Evolutionary conservation across 1,284 basidiomycete genomes (phyloP).

Genomic region (Lignosus rhinocerotis): DNA sequence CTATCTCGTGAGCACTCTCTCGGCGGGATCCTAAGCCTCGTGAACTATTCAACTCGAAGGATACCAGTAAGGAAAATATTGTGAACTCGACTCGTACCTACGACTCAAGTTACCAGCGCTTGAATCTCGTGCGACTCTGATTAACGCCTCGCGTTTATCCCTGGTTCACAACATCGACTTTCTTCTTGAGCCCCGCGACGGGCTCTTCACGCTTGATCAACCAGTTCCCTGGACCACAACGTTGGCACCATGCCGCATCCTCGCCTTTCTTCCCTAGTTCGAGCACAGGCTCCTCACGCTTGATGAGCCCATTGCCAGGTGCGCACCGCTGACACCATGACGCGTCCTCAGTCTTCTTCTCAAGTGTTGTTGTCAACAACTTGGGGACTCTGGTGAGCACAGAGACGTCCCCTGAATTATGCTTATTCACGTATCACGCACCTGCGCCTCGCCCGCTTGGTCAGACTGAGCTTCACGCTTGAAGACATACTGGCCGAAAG

Average conservation of each 20-base stretch:
- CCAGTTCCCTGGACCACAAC: neutral
- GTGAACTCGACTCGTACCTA: too few relatives aligned
- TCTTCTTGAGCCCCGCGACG: neutral
- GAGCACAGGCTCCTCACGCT: neutral
- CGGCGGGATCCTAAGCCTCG: too few relatives aligned
- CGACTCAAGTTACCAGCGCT: too few relatives aligned
- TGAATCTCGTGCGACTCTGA: too few relatives aligned
- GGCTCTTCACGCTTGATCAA: neutral
- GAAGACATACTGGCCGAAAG: neutral
- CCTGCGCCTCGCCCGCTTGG: neutral
- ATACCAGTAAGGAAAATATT: too few relatives aligned
- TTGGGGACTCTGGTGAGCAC: too few relatives aligned
- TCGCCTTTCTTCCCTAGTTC: neutral
- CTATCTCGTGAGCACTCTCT: too few relatives aligned
- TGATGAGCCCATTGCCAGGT: neutral
- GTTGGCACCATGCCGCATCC: neutral
- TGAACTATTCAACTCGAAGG: too few relatives aligned
- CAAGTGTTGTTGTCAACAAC: neutral
- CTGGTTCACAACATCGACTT: too few relatives aligned
- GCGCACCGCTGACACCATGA: neutral
- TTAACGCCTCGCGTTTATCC: too few relatives aligned
- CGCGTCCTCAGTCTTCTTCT: neutral
- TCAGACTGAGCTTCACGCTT: neutral
- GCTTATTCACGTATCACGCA: neutral
- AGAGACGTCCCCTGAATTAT: neutral